These are phyloP conservation scores for Rhodosporidiobolus odoratus DNA, from an alignment of 768 basidiomycete species.

Conservation along the genomic window DNA sequence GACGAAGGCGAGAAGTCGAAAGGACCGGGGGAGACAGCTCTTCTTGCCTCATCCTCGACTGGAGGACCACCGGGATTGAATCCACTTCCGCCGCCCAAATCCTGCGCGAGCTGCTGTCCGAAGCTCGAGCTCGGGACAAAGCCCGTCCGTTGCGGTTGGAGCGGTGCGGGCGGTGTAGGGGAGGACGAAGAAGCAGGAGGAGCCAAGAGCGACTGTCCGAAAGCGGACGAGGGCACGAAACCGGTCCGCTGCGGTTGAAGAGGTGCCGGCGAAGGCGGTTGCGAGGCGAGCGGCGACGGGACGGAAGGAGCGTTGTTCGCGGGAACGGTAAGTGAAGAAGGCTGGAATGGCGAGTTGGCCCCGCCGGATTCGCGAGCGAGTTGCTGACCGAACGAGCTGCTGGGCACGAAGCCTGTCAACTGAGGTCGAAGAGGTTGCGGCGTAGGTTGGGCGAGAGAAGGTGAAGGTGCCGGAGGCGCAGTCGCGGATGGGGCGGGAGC, in stretches of 20 bases:
- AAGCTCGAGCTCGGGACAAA: conserved; percentile 13
- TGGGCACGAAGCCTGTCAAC: conserved; percentile 31
- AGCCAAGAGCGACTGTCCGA: conserved; percentile 22
- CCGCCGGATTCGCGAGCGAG: too few relatives aligned
- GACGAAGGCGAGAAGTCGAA: neutral
- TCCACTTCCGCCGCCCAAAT: neutral
- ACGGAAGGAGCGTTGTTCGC: too few relatives aligned
- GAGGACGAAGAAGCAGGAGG: neutral
- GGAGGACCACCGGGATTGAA: neutral
- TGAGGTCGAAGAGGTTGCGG: conserved; percentile 40
- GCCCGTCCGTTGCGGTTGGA: conserved; percentile 17
- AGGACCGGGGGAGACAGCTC: neutral
- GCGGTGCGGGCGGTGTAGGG: neutral
- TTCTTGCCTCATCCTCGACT: neutral
- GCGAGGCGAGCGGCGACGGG: neutral
- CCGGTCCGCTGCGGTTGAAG: conserved; percentile 38
- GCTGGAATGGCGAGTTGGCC: too few relatives aligned
- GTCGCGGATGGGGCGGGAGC: neutral
- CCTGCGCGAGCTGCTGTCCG: conserved; percentile 9
- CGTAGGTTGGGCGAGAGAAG: conserved; percentile 5
- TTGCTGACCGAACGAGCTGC: conserved; percentile 25
- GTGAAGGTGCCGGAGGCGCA: conserved; percentile 5
- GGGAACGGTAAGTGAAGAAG: too few relatives aligned
- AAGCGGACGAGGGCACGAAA: conserved; percentile 30
- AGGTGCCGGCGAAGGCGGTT: conserved; percentile 32